Percentiles rank a stretch among this genome's conserved stretches.
Conservation (phyloP, 768 basidiomycete genomes). For the Naganishia onofrii region DNA sequence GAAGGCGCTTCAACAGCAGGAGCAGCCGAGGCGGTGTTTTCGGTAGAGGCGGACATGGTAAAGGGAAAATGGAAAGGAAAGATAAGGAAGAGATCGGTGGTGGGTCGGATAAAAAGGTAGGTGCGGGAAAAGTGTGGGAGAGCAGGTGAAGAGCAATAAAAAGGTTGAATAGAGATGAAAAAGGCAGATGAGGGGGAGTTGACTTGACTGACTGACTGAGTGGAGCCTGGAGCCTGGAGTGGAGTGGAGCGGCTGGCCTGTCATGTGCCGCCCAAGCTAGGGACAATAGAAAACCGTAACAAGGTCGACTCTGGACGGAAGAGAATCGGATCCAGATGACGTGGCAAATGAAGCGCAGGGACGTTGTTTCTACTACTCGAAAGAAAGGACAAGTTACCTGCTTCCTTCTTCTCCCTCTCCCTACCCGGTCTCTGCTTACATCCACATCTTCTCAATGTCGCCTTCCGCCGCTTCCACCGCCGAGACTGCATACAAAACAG, state of each 20-base stretch:
- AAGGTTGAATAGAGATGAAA: neutral
- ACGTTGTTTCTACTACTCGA: too few species aligned
- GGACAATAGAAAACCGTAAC: conserved; percentile 2
- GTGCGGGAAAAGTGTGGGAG: conserved; percentile 25
- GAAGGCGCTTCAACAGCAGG: neutral
- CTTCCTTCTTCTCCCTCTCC: too few species aligned
- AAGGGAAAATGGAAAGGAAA: conserved; percentile 18
- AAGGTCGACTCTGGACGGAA: neutral
- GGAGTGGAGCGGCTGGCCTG: too few species aligned
- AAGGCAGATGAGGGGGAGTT: neutral
- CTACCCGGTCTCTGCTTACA: neutral
- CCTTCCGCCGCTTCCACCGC: neutral
- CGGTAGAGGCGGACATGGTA: conserved; percentile 8
- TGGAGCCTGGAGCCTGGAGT: too few species aligned
- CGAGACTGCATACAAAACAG: conserved; percentile 62
- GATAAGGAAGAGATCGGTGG: neutral
- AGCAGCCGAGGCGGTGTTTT: conserved; percentile 9
- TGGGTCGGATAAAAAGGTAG: too few species aligned
- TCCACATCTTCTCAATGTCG: neutral
- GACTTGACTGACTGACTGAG: neutral
- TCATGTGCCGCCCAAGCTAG: neutral
- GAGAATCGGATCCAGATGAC: neutral
- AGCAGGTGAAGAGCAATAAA: neutral
- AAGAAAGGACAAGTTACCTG: too few species aligned
- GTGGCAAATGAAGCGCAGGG: neutral